phyloP scores from a whole-genome alignment of 1,139 yeast species.

The Nakaseomyces delphensis region DNA sequence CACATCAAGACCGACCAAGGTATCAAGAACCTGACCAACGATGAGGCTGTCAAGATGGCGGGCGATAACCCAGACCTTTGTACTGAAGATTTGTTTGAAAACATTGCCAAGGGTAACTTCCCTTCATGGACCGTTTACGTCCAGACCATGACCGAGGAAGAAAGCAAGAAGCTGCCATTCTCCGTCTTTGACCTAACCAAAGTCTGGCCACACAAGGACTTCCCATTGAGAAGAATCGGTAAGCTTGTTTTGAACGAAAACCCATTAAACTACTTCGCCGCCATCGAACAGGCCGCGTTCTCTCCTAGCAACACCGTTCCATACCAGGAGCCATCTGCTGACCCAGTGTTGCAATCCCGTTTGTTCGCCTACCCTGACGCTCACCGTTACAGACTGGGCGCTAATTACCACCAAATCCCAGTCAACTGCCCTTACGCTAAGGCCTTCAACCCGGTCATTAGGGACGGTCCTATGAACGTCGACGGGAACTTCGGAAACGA shows the following conservation, averaged over 20 bases:
- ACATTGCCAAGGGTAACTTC: slow-evolving; percentile 49
- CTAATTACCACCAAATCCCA: slow-evolving; percentile 57
- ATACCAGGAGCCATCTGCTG: slow-evolving; percentile 51
- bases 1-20: slow-evolving; percentile 58
- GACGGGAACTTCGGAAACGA: slow-evolving; percentile 78
- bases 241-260: slow-evolving; percentile 46
- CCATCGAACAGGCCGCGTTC: slow-evolving; percentile 52
- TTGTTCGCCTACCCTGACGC: slow-evolving; percentile 53
- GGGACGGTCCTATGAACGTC: slow-evolving; percentile 83
- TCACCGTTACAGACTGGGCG: slow-evolving; percentile 54
- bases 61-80: slow-evolving; percentile 60
- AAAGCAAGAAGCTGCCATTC: slow-evolving; percentile 51
- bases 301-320: slow-evolving; percentile 54
- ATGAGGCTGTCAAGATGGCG: slow-evolving; percentile 49
- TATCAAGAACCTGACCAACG: slow-evolving; percentile 43
- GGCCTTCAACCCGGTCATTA: slow-evolving; percentile 56
- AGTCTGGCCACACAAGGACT: slow-evolving; percentile 51
- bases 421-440: slow-evolving; percentile 53
- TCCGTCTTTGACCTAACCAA: slow-evolving; percentile 64
- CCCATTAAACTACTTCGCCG: slow-evolving; percentile 50
- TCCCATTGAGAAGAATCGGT: slow-evolving; percentile 53
- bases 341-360: slow-evolving; percentile 52
- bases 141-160: slow-evolving; percentile 60
- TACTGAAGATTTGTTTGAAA: slow-evolving; percentile 54
- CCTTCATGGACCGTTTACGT: slow-evolving; percentile 61